phyloP scores from a whole-genome alignment of 2,329 filamentous ascomycete genomes.

The Pezicula neosporulosa region DNA sequence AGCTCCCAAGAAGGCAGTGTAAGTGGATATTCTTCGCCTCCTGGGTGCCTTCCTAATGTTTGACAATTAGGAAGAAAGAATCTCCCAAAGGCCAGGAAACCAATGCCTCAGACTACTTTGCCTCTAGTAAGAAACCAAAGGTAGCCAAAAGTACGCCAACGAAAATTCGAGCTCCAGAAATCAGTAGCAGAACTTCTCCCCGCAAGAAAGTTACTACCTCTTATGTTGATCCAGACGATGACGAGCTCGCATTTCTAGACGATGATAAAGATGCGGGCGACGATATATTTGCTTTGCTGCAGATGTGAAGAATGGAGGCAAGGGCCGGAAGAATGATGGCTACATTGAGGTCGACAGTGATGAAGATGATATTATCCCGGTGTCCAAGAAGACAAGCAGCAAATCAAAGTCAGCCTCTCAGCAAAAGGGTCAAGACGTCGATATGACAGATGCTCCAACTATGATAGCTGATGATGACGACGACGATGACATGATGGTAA shows the following conservation, averaged over 20 bases:
- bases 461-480: slow-evolving; percentile 22
- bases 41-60: neutral
- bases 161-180: slow-evolving; percentile 17
- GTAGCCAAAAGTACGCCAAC: slow-evolving; percentile 17
- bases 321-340: slow-evolving; percentile 64
- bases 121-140: slow-evolving; percentile 26
- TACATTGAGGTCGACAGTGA: slow-evolving; percentile 69
- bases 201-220: slow-evolving; percentile 21
- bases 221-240: slow-evolving; percentile 36
- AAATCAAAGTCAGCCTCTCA: slow-evolving; percentile 36
- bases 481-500: slow-evolving; percentile 24
- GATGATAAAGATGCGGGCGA: slow-evolving; percentile 71
- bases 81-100: slow-evolving; percentile 28
- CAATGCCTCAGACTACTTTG: slow-evolving; percentile 30
- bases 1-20: slow-evolving; percentile 54
- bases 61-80: slow-evolving; percentile 21
- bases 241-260: slow-evolving; percentile 57
- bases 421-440: slow-evolving; percentile 41
- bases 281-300: slow-evolving; percentile 85
- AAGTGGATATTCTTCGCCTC: slow-evolving; percentile 18
- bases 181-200: slow-evolving; percentile 20
- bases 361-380: slow-evolving; percentile 56
- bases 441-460: slow-evolving; percentile 29
- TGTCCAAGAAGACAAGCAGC: slow-evolving; percentile 45
- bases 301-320: slow-evolving; percentile 62